Conservation (phyloP, 2,329 filamentous ascomycete species). For the Aspergillus novofumigatus region DNA sequence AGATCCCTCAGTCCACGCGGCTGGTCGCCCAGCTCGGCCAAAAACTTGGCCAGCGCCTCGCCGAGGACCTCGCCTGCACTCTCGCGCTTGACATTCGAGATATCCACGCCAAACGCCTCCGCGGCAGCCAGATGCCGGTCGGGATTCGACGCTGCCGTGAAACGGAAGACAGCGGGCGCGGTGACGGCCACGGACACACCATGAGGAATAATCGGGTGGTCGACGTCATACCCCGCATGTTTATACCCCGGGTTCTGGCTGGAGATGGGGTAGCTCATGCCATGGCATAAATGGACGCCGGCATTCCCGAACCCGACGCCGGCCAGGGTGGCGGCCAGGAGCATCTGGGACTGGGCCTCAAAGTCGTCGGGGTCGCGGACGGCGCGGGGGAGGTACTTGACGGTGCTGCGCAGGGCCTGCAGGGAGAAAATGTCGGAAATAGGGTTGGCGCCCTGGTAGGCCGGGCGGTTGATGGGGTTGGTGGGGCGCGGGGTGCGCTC, state of each 20-base stretch:
- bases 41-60: constrained; percentile 76
- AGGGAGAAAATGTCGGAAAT: constrained; percentile 97
- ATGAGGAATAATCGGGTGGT: constrained; percentile 81
- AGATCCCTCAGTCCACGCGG: constrained; percentile 78
- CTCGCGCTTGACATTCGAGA: constrained; percentile 80
- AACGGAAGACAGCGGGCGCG: constrained; percentile 87
- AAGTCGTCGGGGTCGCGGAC: constrained; percentile 83
- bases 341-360: constrained; percentile 93
- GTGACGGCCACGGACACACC: constrained; percentile 93
- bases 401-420: constrained; percentile 73
- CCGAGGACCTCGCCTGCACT: constrained; percentile 83
- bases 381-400: constrained; percentile 88
- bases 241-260: constrained; percentile 90
- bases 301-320: constrained; percentile 97
- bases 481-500: constrained; percentile 77
- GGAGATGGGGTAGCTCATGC: constrained; percentile 97
- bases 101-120: constrained; percentile 85
- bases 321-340: constrained; percentile 87
- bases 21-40: constrained; percentile 82
- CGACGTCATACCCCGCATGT: constrained; percentile 79
- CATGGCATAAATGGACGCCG: constrained; percentile 82
- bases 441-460: constrained; percentile 95
- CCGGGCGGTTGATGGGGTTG: constrained; percentile 86
- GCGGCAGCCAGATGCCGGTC: constrained; percentile 87
- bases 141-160: constrained; percentile 87